Percentiles rank a stretch among this genome's conserved stretches.
Conservation (phyloP, 1,284 basidiomycete species). For the Porogramme epimiltina region DNA sequence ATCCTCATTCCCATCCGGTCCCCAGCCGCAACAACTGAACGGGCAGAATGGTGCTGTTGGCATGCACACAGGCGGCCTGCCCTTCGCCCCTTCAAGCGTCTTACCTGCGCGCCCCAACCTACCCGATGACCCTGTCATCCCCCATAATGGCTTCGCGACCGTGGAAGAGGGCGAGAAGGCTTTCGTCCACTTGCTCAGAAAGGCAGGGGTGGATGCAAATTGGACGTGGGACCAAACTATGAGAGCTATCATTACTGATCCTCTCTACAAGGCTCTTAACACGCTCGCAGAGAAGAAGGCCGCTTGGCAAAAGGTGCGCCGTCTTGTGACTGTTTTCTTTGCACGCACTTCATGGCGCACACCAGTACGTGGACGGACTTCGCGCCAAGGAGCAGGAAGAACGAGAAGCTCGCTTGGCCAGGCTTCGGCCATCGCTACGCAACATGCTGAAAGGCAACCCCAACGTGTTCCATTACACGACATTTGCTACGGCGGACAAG, state of each 20-base stretch:
- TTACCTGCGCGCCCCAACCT: slow-evolving; percentile 76
- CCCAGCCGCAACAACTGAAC: slow-evolving; percentile 41
- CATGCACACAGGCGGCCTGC: slow-evolving; percentile 53
- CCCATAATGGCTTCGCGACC: slow-evolving; percentile 85
- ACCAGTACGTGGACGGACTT: slow-evolving; percentile 76
- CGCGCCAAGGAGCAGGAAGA: slow-evolving; percentile 77
- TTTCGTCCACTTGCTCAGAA: slow-evolving; percentile 86
- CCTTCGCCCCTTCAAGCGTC: slow-evolving; percentile 57
- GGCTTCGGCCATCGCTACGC: slow-evolving; percentile 80
- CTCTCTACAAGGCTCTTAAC: slow-evolving; percentile 93
- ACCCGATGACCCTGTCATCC: slow-evolving; percentile 83
- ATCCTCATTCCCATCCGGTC: slow-evolving; percentile 36
- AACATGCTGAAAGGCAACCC: slow-evolving; percentile 85
- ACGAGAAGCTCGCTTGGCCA: slow-evolving; percentile 76
- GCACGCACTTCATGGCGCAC: slow-evolving; percentile 9
- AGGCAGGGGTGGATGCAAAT: slow-evolving; percentile 85
- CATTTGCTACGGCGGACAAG: slow-evolving; percentile 83
- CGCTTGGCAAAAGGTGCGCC: slow-evolving; percentile 84
- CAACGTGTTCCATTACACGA: slow-evolving; percentile 87
- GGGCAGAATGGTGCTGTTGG: slow-evolving; percentile 49
- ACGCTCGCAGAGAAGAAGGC: slow-evolving; percentile 94
- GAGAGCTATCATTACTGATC: slow-evolving; percentile 97
- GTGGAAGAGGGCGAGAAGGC: slow-evolving; percentile 92
- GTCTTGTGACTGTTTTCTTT: not conserved
- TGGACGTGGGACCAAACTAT: slow-evolving; percentile 99